Conservation (phyloP, 2,329 filamentous ascomycete genomes). For the Fusarium buxicola region DNA sequence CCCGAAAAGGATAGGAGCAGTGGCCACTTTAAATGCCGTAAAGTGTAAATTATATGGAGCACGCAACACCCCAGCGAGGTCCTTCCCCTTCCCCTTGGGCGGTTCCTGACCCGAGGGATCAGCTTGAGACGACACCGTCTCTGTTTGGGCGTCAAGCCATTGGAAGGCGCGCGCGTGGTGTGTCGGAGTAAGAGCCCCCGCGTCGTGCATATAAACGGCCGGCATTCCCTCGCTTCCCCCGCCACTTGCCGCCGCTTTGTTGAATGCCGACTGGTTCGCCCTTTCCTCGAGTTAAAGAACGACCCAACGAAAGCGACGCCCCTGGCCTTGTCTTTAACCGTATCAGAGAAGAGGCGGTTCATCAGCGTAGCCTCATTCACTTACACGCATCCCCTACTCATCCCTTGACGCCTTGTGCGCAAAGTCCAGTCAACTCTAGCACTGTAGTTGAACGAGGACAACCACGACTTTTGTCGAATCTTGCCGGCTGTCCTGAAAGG, state of each 20-base stretch:
- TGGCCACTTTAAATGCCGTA: slow-evolving; percentile 14
- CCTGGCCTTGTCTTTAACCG: slow-evolving; percentile 13
- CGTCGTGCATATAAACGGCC: slow-evolving; percentile 62
- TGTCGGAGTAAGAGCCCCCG: slow-evolving; percentile 37
- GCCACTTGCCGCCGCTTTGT: slow-evolving; percentile 40
- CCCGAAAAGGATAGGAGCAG: slow-evolving; percentile 27
- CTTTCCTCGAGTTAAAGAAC: slow-evolving; percentile 10
- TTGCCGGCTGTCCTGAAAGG: background rate
- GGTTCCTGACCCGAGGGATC: slow-evolving; percentile 28
- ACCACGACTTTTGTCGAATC: background rate
- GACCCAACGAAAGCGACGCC: slow-evolving; percentile 8
- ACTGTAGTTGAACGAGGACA: too few relatives aligned
- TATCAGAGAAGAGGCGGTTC: slow-evolving; percentile 6
- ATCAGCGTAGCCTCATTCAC: slow-evolving; percentile 17
- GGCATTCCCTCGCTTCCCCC: slow-evolving; percentile 53
- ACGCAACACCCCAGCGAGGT: slow-evolving; percentile 21
- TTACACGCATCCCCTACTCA: background rate
- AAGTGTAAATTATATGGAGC: slow-evolving; percentile 23
- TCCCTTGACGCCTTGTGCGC: background rate
- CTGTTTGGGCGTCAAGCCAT: slow-evolving; percentile 31
- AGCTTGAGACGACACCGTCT: slow-evolving; percentile 35
- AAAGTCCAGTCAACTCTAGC: too few relatives aligned
- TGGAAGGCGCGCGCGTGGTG: slow-evolving; percentile 12
- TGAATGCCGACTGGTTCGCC: slow-evolving; percentile 38
- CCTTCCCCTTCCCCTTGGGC: slow-evolving; percentile 15